Percentiles rank a stretch among this genome's conserved stretches.
These are phyloP conservation scores for Malania oleifera DNA, from an alignment of 164 flowering plant genomes.

Conservation along the genomic window DNA sequence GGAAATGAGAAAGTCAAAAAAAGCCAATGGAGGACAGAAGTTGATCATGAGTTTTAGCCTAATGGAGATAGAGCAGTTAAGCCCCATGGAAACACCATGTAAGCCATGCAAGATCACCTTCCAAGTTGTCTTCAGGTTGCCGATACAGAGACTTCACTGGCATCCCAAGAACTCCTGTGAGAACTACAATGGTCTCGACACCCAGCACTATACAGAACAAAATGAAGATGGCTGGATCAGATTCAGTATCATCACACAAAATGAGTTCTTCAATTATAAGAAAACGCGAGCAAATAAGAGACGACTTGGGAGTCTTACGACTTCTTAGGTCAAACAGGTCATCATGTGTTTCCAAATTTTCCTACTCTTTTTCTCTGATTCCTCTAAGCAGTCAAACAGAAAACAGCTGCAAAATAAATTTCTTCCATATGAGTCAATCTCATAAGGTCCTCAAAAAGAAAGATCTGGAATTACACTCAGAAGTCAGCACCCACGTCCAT, in stretches of 20 bases:
- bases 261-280: not conserved
- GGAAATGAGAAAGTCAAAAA: not conserved
- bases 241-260: not conserved
- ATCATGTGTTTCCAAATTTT: constrained; percentile 1
- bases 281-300: too few species aligned
- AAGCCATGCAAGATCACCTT: not conserved
- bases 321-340: not conserved
- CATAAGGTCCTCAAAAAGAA: not conserved
- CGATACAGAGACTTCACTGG: not conserved
- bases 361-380: not conserved
- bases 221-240: not conserved
- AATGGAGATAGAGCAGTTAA: not conserved
- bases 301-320: not conserved
- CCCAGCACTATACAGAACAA: not conserved
- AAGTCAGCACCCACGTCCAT: not conserved
- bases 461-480: not conserved
- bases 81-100: not conserved
- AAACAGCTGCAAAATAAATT: not conserved
- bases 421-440: not conserved
- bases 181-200: not conserved
- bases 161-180: not conserved
- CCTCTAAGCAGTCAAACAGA: not conserved
- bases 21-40: not conserved
- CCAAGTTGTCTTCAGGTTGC: not conserved
- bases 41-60: not conserved